Conservation (phyloP, 306 rosid genomes). For the Cajanus cajan region DNA sequence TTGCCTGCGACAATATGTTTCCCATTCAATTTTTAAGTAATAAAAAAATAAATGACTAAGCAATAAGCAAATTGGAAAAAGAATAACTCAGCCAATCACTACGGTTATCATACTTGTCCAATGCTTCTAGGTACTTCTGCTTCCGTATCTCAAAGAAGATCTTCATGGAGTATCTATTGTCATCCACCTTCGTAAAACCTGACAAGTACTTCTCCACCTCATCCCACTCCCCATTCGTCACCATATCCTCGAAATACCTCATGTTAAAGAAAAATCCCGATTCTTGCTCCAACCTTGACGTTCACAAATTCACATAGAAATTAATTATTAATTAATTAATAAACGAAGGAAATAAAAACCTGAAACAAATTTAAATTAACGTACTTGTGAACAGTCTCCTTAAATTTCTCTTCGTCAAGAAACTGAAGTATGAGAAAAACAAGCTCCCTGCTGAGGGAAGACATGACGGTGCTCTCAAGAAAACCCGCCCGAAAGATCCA, state of each 20-base stretch:
- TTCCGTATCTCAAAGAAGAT: conserved; percentile 97
- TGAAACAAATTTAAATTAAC: not conserved
- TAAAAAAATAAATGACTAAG: not conserved
- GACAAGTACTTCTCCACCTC: conserved; percentile 97
- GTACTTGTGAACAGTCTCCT: conserved; percentile 94
- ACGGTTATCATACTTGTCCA: conserved; percentile 74
- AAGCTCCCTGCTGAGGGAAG: conserved; percentile 98
- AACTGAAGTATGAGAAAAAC: conserved; percentile 99
- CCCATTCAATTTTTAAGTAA: conserved; percentile 25
- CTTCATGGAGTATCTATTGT: conserved; percentile 98
- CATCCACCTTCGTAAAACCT: conserved; percentile 98
- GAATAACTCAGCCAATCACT: conserved; percentile 8
- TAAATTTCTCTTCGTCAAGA: conserved; percentile 98
- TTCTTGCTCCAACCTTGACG: conserved; percentile 96
- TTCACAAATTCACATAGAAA: conserved; percentile 39
- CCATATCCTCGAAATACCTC: conserved; percentile 98
- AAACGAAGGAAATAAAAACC: not conserved
- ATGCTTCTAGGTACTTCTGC: conserved; percentile 97
- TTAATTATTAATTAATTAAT: not conserved
- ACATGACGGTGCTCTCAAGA: conserved; percentile 56
- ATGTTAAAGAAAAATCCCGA: conserved; percentile 95
- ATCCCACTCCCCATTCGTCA: conserved; percentile 97
- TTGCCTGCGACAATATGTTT: conserved; percentile 53
- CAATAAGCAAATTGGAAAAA: conserved; percentile 19
- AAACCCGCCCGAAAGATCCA: conserved; percentile 50